Evolutionary conservation across 495 filamentous ascomycete species (phyloP), one percentile per base, ranked within the genome.

Genomic region (Aspergillus olivimuriae): DNA sequence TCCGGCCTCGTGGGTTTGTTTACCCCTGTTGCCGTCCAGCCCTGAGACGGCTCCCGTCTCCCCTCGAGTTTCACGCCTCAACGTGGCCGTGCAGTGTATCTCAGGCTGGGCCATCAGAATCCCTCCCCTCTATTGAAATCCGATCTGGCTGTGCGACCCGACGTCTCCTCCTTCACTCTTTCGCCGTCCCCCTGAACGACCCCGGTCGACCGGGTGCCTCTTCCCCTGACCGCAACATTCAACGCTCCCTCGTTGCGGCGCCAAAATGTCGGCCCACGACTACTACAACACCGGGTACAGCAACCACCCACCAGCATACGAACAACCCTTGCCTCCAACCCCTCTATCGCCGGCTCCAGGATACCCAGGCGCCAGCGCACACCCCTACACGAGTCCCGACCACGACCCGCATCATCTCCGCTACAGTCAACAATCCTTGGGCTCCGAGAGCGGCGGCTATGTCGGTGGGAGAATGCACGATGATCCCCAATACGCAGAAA

Each of bases 231-330:
- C n/a, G 20, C 16, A 31, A 6, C 16, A 11, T n/a, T 33, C 30
- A 7, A 41, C 39, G 6, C 1, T 28, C 21, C 11, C n/a, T 24
- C 22, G 39, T 39, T 32, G 28, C 16, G 21, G 39, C 28, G 28
- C 45, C 61, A 77, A 35, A 57, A 95, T 94, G 88, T 84, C 88
- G 40, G 76, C 86, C 47, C 86, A 89, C 72, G 82, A 88, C 45
- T 89, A 89, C 63, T 89, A 89, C 69, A 76, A 77, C 58, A 60
- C 67, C 39, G 69, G 68, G 44, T 68, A 76, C 50, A 59, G 57
- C 44, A 64, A 58, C 30, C 43, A 60, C 34, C 75, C 62, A 35
- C 67, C 61, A 43, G 67, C 56, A 55, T 75, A 63, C 65, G 67
- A 66, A 57, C 66, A 60, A 58, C 57, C 58, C 42, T 44, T 48